Base-by-base conservation (phyloP, 2,329 filamentous ascomycete genomes). In the Dothideomycetes sp. region DNA sequence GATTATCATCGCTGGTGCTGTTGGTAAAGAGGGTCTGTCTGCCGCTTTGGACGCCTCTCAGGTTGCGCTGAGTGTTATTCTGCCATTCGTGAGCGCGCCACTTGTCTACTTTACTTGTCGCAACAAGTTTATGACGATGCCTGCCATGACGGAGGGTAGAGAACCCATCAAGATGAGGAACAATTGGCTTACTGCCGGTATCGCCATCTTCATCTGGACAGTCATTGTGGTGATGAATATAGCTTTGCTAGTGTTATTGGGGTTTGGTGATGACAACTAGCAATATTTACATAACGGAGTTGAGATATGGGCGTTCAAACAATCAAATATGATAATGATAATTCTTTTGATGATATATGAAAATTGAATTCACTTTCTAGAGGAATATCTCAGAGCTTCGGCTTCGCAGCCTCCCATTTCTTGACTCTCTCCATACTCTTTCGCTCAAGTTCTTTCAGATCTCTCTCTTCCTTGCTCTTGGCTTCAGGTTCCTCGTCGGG, bases 41-140 rank as follows among this genome's bases (percentile, higher is more conserved):
- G 71, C 71, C 4, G 83, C 85, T 0, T 64, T 94, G 20, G 84
- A 82, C 19, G 86, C 74, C 0, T 80, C 73, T 3, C 86, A 94
- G 60, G 84, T 93, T 5, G 82, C 76, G 0, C 68, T 94, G 11
- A 85, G 80, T 51, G 73, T 88, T 9, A 82, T 87, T 10, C 59
- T 94, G 37, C 86, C 86, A 0, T 88, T 94, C 55, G 76, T 89
- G n/a, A 78, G 76, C 1, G 83, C 84, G 1, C 86, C 86, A 2
- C 64, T 94, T 22, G 81, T 94, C 42, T 93, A 83, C 63, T 93
- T 93, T 53, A 94, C 86, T 0, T 84, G 82, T 51, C 71, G 80
- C 30, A 74, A 78, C 49, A 77, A 77, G 54, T 91, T 82, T 61
- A 94, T 94, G 86, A 84, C 76, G 7, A 81, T 20, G 33, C 13